Base-by-base conservation (phyloP, 106 monocot species). In the Dioscorea dumetorum region DNA sequence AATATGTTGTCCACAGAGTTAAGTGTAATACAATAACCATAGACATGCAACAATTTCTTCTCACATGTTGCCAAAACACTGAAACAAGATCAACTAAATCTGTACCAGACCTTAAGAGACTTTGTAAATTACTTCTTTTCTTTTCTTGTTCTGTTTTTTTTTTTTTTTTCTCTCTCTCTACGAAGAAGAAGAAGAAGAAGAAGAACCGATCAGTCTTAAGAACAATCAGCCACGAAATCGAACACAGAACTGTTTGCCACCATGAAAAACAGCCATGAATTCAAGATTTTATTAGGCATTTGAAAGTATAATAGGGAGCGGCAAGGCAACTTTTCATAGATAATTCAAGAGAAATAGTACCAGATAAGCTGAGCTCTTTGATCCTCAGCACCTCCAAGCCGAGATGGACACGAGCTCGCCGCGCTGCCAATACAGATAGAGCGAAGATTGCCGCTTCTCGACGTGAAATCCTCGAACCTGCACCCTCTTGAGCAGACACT, bases 401-500 rank as follows among this genome's bases (percentile, higher is more conserved):
- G 91, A 85, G 0, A 91, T 75, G 0, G 91, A 95, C 10, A 73
- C 83, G 12, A 95, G 80, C 81, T 88, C 95, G 17, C 77, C 82
- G 8, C 78, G 74, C 61, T 88, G 95, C 95, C 95, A 95, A 32
- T 74, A 86, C 15, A 95, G 91, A 31, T 58, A 50, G 2, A 95
- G 81, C 2, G 88, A 86, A 15, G 77, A 65, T 73, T 82, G 86
- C 10, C 76, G 67, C 72, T 84, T 95, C 77, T 91, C 95, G 19
- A 92, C 84, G 33, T 87, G 97, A 67, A 86, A 97, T 0, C 88
- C 91, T 53, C 83, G 79, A 21, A 86, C 80, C 62, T 91, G 95
- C n/a, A 91, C 72, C 81, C 91, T 86, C 65, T 91, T 91, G 67
- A 91, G 41, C 13, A 97, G 82, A 67, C 91, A 97, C 59, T 97